Conservation (phyloP, 2,329 filamentous ascomycete genomes). For the Fusarium euwallaceae region DNA sequence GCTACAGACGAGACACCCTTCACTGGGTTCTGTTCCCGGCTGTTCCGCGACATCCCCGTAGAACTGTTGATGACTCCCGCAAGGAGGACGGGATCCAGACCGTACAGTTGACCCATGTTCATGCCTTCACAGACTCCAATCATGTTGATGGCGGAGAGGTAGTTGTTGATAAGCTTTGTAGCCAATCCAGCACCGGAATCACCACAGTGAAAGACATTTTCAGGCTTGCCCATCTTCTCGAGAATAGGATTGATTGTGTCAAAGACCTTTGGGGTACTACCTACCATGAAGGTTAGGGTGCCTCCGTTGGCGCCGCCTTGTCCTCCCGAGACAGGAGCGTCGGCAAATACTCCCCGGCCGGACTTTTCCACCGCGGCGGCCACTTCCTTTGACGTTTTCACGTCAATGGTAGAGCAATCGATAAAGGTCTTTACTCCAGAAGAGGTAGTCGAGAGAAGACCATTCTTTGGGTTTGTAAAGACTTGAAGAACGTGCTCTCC, state of each 20-base stretch:
- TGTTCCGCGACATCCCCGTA: conserved; percentile 30
- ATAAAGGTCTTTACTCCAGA: conserved; percentile 1
- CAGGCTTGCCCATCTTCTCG: conserved; percentile 1
- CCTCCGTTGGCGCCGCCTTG: conserved; percentile 19
- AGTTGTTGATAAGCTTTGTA: conserved; percentile 36
- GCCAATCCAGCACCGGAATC: conserved; percentile 24
- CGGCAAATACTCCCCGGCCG: conserved; percentile 14
- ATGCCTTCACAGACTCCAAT: conserved; percentile 32
- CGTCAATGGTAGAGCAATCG: conserved; percentile 22
- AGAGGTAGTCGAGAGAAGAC: background rate
- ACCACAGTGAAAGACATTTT: conserved; percentile 30
- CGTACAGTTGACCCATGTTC: conserved; percentile 27
- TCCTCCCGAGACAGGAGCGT: conserved; percentile 33
- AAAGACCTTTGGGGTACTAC: conserved; percentile 1
- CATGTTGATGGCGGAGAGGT: conserved; percentile 29
- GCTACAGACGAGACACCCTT: conserved; percentile 18
- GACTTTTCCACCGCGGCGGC: conserved; percentile 5
- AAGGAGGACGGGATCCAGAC: conserved; percentile 13
- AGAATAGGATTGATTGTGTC: conserved; percentile 9
- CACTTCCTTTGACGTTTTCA: conserved; percentile 5
- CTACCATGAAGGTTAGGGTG: conserved; percentile 35
- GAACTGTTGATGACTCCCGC: conserved; percentile 28
- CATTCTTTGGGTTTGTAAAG: conserved; percentile 4
- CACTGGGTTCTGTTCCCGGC: conserved; percentile 29
- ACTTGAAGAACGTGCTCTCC: conserved; percentile 13